Conservation (phyloP, 2,329 filamentous ascomycete genomes). For the Ophiostoma populinum region DNA sequence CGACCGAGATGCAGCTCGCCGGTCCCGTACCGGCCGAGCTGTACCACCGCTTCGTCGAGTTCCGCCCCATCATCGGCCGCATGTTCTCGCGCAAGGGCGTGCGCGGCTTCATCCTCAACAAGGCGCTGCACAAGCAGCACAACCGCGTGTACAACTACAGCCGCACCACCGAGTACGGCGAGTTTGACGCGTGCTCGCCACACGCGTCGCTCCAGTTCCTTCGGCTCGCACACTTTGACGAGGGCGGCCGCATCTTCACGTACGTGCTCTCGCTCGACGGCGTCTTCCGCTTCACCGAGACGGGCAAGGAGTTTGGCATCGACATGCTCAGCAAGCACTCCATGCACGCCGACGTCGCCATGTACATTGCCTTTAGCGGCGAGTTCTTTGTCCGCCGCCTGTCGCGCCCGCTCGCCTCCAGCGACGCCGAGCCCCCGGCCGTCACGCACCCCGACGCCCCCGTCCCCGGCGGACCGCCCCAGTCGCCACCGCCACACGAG, state of each 20-base stretch:
- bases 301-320: conserved; percentile 86
- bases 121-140: conserved; percentile 81
- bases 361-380: conserved; percentile 81
- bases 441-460: conserved; percentile 35
- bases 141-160: conserved; percentile 79
- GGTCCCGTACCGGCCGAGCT: conserved; percentile 67
- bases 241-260: conserved; percentile 75
- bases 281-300: conserved; percentile 81
- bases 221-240: conserved; percentile 69
- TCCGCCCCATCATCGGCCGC: conserved; percentile 71
- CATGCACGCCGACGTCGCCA: conserved; percentile 86
- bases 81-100: conserved; percentile 74
- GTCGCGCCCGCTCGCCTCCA: conserved; percentile 26
- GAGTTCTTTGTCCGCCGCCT: conserved; percentile 79
- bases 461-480: conserved; percentile 28
- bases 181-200: conserved; percentile 45
- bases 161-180: conserved; percentile 53
- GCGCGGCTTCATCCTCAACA: conserved; percentile 63
- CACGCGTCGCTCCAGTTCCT: conserved; percentile 68
- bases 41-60: conserved; percentile 88
- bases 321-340: conserved; percentile 89
- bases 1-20: conserved; percentile 73
- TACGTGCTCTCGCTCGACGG: conserved; percentile 83
- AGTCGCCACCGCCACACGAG: conserved; percentile 24
- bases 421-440: conserved; percentile 25